Base-by-base conservation (phyloP, 441 rosid genomes). In the Corymbia citriodora region DNA sequence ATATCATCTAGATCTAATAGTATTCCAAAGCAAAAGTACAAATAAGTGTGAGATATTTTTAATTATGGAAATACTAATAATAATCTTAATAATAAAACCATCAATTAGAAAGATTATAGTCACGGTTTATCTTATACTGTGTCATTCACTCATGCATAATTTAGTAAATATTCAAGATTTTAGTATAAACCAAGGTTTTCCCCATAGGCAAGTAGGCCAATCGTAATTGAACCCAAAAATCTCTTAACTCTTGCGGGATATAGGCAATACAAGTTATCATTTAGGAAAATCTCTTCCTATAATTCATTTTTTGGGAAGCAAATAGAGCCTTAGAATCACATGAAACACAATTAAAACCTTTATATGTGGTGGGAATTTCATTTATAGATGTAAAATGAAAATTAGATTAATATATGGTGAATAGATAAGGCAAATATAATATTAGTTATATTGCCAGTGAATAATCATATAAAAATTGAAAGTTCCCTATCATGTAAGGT, bases 1-100 rank as follows among this genome's bases (percentile, higher is more conserved):
- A 93, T 55, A 96, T 94, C 98, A 96, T 92, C 93, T 96, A 94
- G 90, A 96, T 93, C 97, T 96, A 92, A 85, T 53, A 55, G 48
- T 33, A 33, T n/a, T 33, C 49, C 53, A n/a, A 31, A 82, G 31
- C 33, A 85, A 52, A 79, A 27, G 13, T 50, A n/a, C 61, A 49
- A 31, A 59, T 27, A 40, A 50, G 33, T 45, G 11, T 27, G 82
- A 55, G 31, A 36, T 68, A 31, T 70, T 19, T 70, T 33, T 33
- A 70, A 70, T 10, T 70, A 48, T 17, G 45, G 79, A 68, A 68
- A 68, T 33, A 70, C 7, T 2, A 33, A 33, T 31, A 31, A 31
- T 68, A 33, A 31, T 31, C 23, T 70, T 70, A 27, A 27, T 27
- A 61, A 61, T 27, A 61, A 31, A 12, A 61, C 4, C 72, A 13